Base-by-base conservation (phyloP, 2,329 filamentous ascomycete species). In the Hymenoscyphus albidus region DNA sequence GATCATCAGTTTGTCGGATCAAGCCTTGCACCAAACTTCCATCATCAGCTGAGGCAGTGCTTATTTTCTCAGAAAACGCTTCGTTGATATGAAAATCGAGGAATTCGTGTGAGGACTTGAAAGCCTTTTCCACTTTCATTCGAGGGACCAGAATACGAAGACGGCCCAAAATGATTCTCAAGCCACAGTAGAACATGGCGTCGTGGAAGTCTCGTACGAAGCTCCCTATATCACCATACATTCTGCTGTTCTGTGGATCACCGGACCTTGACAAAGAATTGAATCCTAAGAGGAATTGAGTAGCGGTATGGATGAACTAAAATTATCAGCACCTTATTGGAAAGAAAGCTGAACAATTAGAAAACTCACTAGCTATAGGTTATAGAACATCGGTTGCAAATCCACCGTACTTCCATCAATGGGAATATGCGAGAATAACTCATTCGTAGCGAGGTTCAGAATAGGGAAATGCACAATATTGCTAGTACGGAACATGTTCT, bases 161-260 rank as follows among this genome's bases (percentile, higher is more conserved):
- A 14, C 13, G 57, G 4, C 57, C 57, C 4, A 59, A 3, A 4
- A 59, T 18, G 12, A 59, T 38, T 3, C 31, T 5, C 4, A 59
- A 27, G 3, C 32, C 57, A 12, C 31, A 18, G 13, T 7, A 38
- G 18, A 39, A 38, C 57, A 59, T 59, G 12, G 57, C 31, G 22
- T 40, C n/a, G 35, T 40, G 57, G 35, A 59, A 59, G 9, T 38
- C 57, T 1, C 22, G 18, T 13, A 59, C 18, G n/a, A 59, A 59
- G 32, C n/a, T 40, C 13, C 35, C 18, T 18, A 40, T 35, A 42
- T 59, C n/a, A 22, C 57, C 35, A 38, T n/a, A 59, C 35, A 38
- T 59, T 0, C 14, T 40, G 1, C 42, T n/a, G 2, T 14, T 2
- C 7, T 27, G 31, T 22, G 13, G 57, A 67, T 78, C 1, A 86